A percentile compares a stretch with the other conserved stretches of the same genome.
Evolutionary conservation across 2,329 filamentous ascomycete genomes (phyloP).

Genomic region (Aureobasidium leucospermi): DNA sequence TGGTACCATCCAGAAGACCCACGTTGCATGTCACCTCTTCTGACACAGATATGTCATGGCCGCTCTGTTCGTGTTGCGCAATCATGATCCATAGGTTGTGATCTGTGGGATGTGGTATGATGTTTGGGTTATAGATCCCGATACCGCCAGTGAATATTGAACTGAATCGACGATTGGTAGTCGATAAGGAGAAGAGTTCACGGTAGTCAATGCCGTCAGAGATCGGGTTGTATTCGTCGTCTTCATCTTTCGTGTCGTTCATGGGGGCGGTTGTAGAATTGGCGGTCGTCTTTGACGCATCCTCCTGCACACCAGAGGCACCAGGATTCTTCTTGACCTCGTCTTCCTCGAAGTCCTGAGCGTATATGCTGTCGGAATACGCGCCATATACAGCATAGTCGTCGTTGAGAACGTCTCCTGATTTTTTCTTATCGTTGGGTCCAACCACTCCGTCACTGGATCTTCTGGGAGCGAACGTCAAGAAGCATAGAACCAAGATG

Average conservation of each 20-base stretch:
- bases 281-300: not conserved
- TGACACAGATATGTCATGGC: slow-evolving; percentile 30
- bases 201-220: not conserved
- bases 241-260: not conserved
- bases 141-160: slow-evolving; percentile 39
- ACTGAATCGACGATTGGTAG: slow-evolving; percentile 42
- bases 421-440: too few species aligned
- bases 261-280: not conserved
- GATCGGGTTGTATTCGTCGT: not conserved
- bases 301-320: too few species aligned
- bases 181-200: slow-evolving; percentile 43
- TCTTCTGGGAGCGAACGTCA: too few species aligned
- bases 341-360: not conserved
- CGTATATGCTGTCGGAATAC: not conserved
- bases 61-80: slow-evolving; percentile 37
- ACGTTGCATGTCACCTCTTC: slow-evolving; percentile 39
- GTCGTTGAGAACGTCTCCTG: too few species aligned
- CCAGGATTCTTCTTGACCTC: not conserved
- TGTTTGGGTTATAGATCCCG: slow-evolving; percentile 47
- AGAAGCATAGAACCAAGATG: not conserved
- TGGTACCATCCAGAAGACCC: slow-evolving; percentile 34
- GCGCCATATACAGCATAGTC: not conserved
- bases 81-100: slow-evolving; percentile 46
- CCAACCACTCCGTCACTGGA: too few species aligned
- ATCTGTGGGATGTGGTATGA: slow-evolving; percentile 48